Conservation (phyloP, 2,329 filamentous ascomycete genomes). For the Arthrobotrys iridis region DNA sequence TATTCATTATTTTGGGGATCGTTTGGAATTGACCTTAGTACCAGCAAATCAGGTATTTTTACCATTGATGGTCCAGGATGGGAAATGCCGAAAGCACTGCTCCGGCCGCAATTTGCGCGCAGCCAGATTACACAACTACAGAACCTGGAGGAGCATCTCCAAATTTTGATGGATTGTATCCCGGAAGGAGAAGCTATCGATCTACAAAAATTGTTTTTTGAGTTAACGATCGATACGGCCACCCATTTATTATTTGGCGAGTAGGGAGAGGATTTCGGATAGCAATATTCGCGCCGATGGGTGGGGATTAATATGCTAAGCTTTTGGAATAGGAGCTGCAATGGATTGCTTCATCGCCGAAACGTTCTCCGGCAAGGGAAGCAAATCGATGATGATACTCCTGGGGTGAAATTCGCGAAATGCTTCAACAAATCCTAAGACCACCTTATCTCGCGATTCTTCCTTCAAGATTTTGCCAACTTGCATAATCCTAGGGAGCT, state of each 20-base stretch:
- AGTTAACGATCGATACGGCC: slow-evolving; percentile 73
- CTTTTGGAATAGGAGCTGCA: slow-evolving; percentile 56
- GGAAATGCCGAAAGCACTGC: slow-evolving; percentile 67
- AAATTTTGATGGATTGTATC: slow-evolving; percentile 65
- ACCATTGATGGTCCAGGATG: slow-evolving; percentile 66
- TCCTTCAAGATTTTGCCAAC: slow-evolving; percentile 58
- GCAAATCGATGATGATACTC: background rate
- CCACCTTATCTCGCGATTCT: slow-evolving; percentile 59
- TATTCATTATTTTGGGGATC: no score
- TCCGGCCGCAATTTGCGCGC: slow-evolving; percentile 67
- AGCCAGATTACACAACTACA: slow-evolving; percentile 61
- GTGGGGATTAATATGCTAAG: background rate
- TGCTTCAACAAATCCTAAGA: slow-evolving; percentile 61
- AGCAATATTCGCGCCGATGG: slow-evolving; percentile 16
- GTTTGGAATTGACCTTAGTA: background rate
- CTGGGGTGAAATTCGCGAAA: slow-evolving; percentile 59
- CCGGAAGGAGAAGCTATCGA: slow-evolving; percentile 67
- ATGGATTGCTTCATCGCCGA: background rate
- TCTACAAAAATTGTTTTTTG: slow-evolving; percentile 72
- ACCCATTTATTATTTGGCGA: slow-evolving; percentile 75
- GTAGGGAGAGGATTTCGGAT: slow-evolving; percentile 8
- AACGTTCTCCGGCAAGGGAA: background rate
- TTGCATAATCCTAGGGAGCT: slow-evolving; percentile 59
- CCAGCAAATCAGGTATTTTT: slow-evolving; percentile 65
- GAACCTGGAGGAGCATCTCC: slow-evolving; percentile 51